phyloP scores from a whole-genome alignment of 1,139 yeast genomes.

The Geotrichum histeridarum region DNA sequence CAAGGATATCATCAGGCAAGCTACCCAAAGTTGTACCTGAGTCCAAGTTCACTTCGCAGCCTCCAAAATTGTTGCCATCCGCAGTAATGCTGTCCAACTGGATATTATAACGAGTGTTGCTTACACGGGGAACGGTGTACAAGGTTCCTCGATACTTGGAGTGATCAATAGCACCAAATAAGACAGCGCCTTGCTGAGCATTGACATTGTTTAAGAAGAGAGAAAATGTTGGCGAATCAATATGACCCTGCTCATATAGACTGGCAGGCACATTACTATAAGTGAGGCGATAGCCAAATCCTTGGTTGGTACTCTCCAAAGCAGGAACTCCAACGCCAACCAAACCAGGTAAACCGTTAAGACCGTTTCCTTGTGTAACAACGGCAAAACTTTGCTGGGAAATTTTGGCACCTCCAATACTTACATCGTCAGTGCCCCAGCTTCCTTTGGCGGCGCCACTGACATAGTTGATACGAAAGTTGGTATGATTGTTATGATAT shows the following conservation, averaged over 20 bases:
- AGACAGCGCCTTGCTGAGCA: slow-evolving; percentile 38
- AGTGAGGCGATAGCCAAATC: slow-evolving; percentile 11
- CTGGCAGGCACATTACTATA: slow-evolving; percentile 27
- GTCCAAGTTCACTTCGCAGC: slow-evolving; percentile 23
- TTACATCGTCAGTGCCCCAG: slow-evolving; percentile 25
- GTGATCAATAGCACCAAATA: slow-evolving; percentile 50
- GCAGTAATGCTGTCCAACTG: slow-evolving; percentile 19
- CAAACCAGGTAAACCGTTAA: slow-evolving; percentile 28
- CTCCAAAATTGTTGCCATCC: slow-evolving; percentile 12
- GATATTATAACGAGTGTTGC: slow-evolving; percentile 20
- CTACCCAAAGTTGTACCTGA: slow-evolving; percentile 31
- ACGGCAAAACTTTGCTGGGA: slow-evolving; percentile 25
- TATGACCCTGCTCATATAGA: slow-evolving; percentile 40
- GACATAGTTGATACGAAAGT: slow-evolving; percentile 22
- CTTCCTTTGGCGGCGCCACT: slow-evolving; percentile 23
- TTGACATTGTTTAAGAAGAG: slow-evolving; percentile 25
- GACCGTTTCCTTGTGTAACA: slow-evolving; percentile 24
- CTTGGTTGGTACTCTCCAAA: slow-evolving; percentile 21
- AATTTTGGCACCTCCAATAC: slow-evolving; percentile 21
- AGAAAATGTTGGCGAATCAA: slow-evolving; percentile 45
- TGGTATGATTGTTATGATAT: slow-evolving; percentile 19
- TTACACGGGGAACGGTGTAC: slow-evolving; percentile 24
- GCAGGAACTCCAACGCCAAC: slow-evolving; percentile 27
- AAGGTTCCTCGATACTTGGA: slow-evolving; percentile 44
- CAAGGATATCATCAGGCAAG: slow-evolving; percentile 22